phyloP scores from a whole-genome alignment of 352 stramenopile genomes.

The Phytophthora niederhauseri region DNA sequence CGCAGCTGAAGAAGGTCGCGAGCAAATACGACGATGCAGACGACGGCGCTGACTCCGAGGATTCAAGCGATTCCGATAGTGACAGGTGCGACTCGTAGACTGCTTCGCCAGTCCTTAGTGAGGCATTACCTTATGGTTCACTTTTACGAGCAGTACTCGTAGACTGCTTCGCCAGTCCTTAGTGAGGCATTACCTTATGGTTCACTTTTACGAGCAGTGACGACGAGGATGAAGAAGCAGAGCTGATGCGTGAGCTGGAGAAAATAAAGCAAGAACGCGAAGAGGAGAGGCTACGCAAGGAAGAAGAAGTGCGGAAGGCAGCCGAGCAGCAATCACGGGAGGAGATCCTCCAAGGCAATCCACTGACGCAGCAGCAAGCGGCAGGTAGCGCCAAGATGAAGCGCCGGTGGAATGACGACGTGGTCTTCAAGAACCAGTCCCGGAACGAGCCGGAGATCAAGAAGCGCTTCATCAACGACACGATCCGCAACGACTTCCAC shows the following conservation, averaged over 20 bases:
- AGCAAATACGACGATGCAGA: constrained; percentile 93
- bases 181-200: no score
- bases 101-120: not conserved
- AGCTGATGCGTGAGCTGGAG: constrained; percentile 97
- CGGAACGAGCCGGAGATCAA: constrained; percentile 94
- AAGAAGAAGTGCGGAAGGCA: constrained; percentile 82
- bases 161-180: not conserved
- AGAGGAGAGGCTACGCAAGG: constrained; percentile 91
- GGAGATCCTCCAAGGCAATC: constrained; percentile 95
- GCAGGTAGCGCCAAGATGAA: constrained; percentile 85
- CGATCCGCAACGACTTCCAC: constrained; percentile 99
- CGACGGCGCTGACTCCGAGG: constrained; percentile 72
- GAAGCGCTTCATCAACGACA: constrained; percentile 99
- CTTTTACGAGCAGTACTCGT: no score
- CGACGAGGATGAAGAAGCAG: constrained; percentile 97
- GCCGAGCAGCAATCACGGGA: constrained; percentile 88
- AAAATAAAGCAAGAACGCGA: constrained; percentile 98
- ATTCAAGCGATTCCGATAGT: constrained; percentile 74
- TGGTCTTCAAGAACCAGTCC: constrained; percentile 99
- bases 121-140: no score
- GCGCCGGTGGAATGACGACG: constrained; percentile 99
- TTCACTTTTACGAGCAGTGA: constrained; percentile 44
- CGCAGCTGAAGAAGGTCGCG: constrained; percentile 87
- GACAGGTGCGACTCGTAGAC: constrained; percentile 49
- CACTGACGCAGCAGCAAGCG: constrained; percentile 72